Percentiles rank a stretch among this genome's conserved stretches.
Evolutionary conservation across 169 alveolate genomes (phyloP).

Genomic region (Cyclospora cayetanensis): DNA sequence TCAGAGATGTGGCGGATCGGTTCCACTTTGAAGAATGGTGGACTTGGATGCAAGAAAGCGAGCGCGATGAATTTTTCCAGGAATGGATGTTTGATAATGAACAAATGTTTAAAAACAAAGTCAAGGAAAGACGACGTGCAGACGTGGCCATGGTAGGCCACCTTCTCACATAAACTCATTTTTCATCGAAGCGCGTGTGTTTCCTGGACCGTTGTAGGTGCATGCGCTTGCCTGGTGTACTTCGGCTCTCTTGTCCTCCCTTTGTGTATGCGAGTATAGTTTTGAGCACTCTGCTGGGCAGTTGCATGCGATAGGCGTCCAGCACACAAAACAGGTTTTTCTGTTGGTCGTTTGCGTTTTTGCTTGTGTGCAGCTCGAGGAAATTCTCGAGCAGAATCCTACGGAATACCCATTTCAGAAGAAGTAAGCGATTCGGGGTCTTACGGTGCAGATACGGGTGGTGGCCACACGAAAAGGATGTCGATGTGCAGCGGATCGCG

Average conservation of each 20-base stretch:
- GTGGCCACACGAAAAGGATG: too few relatives aligned
- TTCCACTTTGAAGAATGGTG: slow-evolving; percentile 86
- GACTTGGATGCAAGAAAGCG: slow-evolving; percentile 83
- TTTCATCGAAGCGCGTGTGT: too few relatives aligned
- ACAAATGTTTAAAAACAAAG: slow-evolving; percentile 75
- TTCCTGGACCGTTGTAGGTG: too few relatives aligned
- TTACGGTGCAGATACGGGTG: too few relatives aligned
- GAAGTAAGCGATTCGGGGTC: neutral
- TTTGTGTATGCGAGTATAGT: too few relatives aligned
- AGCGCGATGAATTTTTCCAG: slow-evolving; percentile 84
- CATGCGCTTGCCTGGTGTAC: too few relatives aligned
- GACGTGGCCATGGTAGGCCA: slow-evolving; percentile 77
- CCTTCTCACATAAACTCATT: too few relatives aligned
- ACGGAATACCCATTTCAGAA: neutral
- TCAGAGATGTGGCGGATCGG: slow-evolving; percentile 80
- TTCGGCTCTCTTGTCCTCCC: too few relatives aligned
- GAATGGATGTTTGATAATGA: slow-evolving; percentile 81
- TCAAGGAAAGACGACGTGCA: slow-evolving; percentile 72
- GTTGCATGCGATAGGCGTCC: too few relatives aligned
- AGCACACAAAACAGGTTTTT: too few relatives aligned
- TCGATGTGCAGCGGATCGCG: too few relatives aligned
- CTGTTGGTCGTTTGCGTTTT: neutral
- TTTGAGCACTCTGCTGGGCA: too few relatives aligned
- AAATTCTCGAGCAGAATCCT: neutral
- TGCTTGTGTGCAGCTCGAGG: neutral